These are phyloP conservation scores for Maudiozyma turicensis DNA, from an alignment of 805 yeast species.

Conservation along the genomic window DNA sequence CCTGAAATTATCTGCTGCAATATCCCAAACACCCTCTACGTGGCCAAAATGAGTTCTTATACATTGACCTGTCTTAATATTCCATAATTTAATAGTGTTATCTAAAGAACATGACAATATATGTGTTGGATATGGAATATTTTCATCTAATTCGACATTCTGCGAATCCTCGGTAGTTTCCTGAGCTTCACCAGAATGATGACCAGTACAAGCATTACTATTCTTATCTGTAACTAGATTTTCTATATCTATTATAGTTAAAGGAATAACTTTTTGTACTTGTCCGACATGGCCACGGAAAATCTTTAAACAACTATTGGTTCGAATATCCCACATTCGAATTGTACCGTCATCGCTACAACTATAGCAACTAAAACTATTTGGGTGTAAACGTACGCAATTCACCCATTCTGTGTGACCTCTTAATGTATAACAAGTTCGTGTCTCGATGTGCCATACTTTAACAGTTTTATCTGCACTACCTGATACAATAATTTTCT, in stretches of 20 bases:
- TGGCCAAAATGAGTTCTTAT: conserved; percentile 94
- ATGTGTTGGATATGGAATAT: conserved; percentile 59
- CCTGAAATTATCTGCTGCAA: conserved; percentile 91
- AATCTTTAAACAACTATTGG: conserved; percentile 67
- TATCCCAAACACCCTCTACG: conserved; percentile 96
- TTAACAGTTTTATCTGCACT: conserved; percentile 87
- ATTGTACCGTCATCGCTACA: conserved; percentile 90
- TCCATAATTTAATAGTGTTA: conserved; percentile 91
- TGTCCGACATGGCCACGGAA: conserved; percentile 90
- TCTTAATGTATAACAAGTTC: conserved; percentile 84
- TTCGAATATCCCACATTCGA: conserved; percentile 85
- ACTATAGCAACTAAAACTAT: conserved; percentile 69
- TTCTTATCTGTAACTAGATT: conserved; percentile 36
- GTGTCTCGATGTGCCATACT: conserved; percentile 92
- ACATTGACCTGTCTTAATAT: conserved; percentile 75
- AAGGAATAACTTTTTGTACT: conserved; percentile 85
- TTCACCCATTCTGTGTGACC: conserved; percentile 94
- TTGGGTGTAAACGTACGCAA: conserved; percentile 75
- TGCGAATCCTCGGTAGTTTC: background rate
- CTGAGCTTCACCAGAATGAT: conserved; percentile 2
- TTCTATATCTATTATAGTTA: conserved; percentile 58
- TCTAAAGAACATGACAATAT: conserved; percentile 80
- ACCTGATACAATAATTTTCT: conserved; percentile 81
- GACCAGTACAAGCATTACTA: conserved; percentile 10
- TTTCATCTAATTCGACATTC: conserved; percentile 15